Percentiles rank a stretch among this genome's conserved stretches.
These are phyloP conservation scores for Helotiales sp. DNA, from an alignment of 2,329 filamentous ascomycete species.

Conservation along the genomic window DNA sequence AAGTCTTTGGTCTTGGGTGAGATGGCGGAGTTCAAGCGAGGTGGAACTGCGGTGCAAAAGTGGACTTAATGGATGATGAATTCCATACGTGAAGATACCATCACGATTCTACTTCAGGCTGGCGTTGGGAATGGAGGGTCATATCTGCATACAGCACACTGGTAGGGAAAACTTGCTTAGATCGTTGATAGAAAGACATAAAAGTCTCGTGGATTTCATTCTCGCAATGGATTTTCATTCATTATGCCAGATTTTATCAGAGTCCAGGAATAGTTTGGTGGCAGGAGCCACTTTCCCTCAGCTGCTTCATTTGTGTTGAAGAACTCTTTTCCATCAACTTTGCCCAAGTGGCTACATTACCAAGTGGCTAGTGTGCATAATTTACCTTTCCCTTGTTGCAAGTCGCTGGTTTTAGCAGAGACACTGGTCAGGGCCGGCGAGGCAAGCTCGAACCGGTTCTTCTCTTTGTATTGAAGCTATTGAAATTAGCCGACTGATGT, in stretches of 20 bases:
- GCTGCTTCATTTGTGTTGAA: too few relatives aligned
- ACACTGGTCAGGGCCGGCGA: too few relatives aligned
- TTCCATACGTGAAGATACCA: not conserved
- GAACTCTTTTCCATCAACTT: too few relatives aligned
- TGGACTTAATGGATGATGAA: conserved; percentile 27
- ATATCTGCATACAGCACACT: not conserved
- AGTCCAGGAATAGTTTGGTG: too few relatives aligned
- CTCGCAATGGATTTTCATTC: not conserved
- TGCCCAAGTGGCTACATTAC: too few relatives aligned
- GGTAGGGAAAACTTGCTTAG: conserved; percentile 3
- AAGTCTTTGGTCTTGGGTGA: conserved; percentile 59
- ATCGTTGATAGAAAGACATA: conserved; percentile 10
- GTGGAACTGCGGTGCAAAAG: conserved; percentile 66
- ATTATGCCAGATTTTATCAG: not conserved
- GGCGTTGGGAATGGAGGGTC: conserved; percentile 11
- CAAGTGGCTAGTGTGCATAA: too few relatives aligned
- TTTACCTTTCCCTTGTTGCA: too few relatives aligned
- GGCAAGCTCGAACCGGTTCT: too few relatives aligned
- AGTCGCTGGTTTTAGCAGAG: too few relatives aligned
- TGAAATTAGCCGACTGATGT: too few relatives aligned
- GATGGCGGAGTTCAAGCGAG: conserved; percentile 64
- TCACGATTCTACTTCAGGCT: not conserved
- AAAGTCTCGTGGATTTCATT: not conserved
- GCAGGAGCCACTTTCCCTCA: too few relatives aligned
- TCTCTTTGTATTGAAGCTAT: too few relatives aligned